Conservation (phyloP, 345 rosid species). For the thale cress (Arabidopsis thaliana) region DNA sequence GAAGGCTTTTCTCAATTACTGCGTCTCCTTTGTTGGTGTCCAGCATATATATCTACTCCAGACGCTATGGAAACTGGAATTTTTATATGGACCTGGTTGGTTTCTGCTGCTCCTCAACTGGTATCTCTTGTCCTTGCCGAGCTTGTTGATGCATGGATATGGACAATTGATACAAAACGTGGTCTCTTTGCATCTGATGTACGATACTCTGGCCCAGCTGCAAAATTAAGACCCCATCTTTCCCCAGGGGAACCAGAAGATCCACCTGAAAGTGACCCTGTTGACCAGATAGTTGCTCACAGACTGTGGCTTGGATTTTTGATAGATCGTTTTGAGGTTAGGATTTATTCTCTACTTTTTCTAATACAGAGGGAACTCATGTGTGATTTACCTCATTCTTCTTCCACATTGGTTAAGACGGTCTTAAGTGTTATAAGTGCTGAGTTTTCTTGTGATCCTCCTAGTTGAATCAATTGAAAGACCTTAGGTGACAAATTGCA, state of each 20-base stretch:
- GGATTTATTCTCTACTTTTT: conserved; percentile 30
- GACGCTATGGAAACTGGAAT: conserved; percentile 99
- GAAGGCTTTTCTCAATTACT: conserved; percentile 94
- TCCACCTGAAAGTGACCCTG: conserved; percentile 72
- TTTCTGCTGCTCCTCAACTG: conserved; percentile 94
- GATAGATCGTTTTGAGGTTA: conserved; percentile 97
- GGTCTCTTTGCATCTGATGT: conserved; percentile 97
- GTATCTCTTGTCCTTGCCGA: conserved; percentile 96
- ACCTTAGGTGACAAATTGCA: conserved; percentile 25
- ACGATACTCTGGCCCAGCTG: conserved; percentile 85
- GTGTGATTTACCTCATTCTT: conserved; percentile 20
- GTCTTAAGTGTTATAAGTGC: conserved; percentile 15
- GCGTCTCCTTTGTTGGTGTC: conserved; percentile 99
- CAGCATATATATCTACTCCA: conserved; percentile 91
- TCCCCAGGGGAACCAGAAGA: conserved; percentile 91
- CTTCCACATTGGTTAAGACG: conserved; percentile 24
- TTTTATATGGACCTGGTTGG: conserved; percentile 99
- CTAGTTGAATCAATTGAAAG: conserved; percentile 22
- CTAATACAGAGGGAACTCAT: not conserved
- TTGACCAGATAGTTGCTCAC: conserved; percentile 95
- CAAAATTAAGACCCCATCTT: conserved; percentile 95
- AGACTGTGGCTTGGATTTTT: conserved; percentile 96
- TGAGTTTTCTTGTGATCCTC: conserved; percentile 18
- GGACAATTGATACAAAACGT: conserved; percentile 97
- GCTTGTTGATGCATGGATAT: conserved; percentile 99